Evolutionary conservation across 2,329 filamentous ascomycete species (phyloP), one percentile per base, ranked within the genome.

Genomic region (Ophiocordyceps australis): DNA sequence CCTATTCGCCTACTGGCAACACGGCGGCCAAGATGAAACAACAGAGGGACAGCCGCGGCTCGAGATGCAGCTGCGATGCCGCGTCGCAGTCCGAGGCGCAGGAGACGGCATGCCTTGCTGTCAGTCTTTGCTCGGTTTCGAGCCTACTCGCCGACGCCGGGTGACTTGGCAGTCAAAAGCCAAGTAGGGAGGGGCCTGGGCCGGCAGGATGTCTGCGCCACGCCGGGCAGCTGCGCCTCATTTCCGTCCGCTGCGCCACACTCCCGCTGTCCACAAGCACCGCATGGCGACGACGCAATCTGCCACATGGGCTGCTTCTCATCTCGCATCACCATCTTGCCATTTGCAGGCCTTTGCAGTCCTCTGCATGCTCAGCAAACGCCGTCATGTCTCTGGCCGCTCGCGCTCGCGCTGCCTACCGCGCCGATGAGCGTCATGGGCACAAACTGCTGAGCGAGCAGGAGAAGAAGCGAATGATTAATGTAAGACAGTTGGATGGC

Each of bases 381-480:
- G 27, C 32, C 38, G 32, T 29, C 28, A 51, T 52, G 49, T 41
- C 41, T 18, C 43, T 55, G 34, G 46, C 45, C 14, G 24, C 37
- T 21, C 41, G 42, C 32, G 52, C 51, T 32, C 50, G 45, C 30
- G 41, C 43, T 39, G 41, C 44, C 26, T 57, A 58, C 31, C 42
- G 54, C 28, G 43, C 45, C 32, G 54, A 58, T 30, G 53, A 55
- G 25, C 34, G 34, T 22, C 29, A 39, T 6, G 28, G 40, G 12
- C 50, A 57, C 28, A 38, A 26, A 4, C 35, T 54, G 7, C 28
- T 57, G 19, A 37, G 34, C 16, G 46, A 54, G 18, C 32, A 47
- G 27, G 48, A 56, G 25, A 50, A 41, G 28, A 38, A 50, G 12
- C 43, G 43, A 16, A 43, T 57, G 35, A 35, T 57, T 18, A 33